Base-by-base conservation (phyloP, 148 eudicot genomes). In the Pouteria glomerata region DNA sequence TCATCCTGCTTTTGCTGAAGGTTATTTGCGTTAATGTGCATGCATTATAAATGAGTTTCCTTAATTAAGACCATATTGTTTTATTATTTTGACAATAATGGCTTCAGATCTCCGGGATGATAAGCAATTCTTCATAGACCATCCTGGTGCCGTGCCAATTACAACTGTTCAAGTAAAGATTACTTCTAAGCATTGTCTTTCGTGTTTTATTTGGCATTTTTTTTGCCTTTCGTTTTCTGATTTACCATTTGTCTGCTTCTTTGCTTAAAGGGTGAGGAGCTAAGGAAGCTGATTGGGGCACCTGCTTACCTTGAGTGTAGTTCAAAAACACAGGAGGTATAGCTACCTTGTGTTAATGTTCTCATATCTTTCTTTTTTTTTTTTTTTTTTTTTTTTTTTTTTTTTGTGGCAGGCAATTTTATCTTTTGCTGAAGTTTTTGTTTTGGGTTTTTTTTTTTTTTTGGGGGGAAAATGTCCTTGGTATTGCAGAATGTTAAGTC, bases 251-350 rank as follows among this genome's bases (percentile, higher is more conserved):
- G 26, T 16, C 39, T 48, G 48, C 41, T 50, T 66, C 48, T 57
- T 50, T 19, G 5, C 7, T 34, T 71, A 37, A 74, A 91, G 97
- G 97, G 97, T 37, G 97, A 91, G 75, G 95, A 91, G 77, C 80
- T 91, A 73, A 84, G 71, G 68, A 87, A 82, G 82, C 82, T 84
- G 72, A 91, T 89, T 67, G 97, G 97, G 68, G 94, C 94, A 41
- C 79, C 94, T 79, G 80, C 85, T 65, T 92, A 84, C 73, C 84
- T 92, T 4, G 95, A 89, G 66, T 89, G 92, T 60, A 92, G 95
- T 81, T 87, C 97, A 47, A 92, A 89, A 79, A 85, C 95, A 45
- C 97, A 92, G 75, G 95, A 87, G 97, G 97, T 91, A 37, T 44
- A n/a, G n/a, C n/a, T n/a, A n/a, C n/a, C n/a, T n/a, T n/a, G n/a